phyloP scores from a whole-genome alignment of 2,329 filamentous ascomycete genomes.

The Neurospora crassa region DNA sequence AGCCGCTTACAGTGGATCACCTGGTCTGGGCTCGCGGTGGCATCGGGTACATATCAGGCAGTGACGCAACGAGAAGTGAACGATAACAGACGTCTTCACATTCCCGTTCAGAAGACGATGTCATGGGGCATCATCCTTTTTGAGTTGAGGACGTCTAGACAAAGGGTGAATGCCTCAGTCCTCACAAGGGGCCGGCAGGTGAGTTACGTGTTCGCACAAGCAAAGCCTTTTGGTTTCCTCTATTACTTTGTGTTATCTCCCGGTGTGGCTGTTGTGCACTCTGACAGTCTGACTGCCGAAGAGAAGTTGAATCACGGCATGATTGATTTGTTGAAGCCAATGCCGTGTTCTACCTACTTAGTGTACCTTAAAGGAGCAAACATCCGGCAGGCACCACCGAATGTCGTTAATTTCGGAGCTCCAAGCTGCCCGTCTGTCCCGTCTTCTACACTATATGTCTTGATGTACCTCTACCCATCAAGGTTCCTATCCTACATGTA shows the following conservation, averaged over 20 bases:
- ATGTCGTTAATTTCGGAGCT: no score
- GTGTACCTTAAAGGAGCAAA: background rate
- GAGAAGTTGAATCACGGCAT: no score
- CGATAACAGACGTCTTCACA: background rate
- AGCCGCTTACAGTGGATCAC: conserved; percentile 10
- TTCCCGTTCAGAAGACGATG: conserved; percentile 1
- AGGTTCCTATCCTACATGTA: no score
- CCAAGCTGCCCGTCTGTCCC: background rate
- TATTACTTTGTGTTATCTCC: background rate
- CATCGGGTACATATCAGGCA: conserved; percentile 10
- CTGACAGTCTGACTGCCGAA: background rate
- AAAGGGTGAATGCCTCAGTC: background rate
- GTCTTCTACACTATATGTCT: no score
- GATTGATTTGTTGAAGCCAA: background rate
- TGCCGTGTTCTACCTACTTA: background rate
- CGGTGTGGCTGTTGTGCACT: background rate
- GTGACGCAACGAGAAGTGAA: conserved; percentile 14
- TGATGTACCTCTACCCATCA: no score
- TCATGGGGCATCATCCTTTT: conserved; percentile 1
- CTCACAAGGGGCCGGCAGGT: background rate
- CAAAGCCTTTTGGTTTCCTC: background rate
- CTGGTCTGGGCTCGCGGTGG: conserved; percentile 10
- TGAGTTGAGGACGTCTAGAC: background rate
- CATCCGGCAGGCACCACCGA: background rate
- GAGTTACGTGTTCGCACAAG: background rate